These are phyloP conservation scores for Phlebiopsis flavidoalba DNA, from an alignment of 768 basidiomycete genomes.

Conservation along the genomic window DNA sequence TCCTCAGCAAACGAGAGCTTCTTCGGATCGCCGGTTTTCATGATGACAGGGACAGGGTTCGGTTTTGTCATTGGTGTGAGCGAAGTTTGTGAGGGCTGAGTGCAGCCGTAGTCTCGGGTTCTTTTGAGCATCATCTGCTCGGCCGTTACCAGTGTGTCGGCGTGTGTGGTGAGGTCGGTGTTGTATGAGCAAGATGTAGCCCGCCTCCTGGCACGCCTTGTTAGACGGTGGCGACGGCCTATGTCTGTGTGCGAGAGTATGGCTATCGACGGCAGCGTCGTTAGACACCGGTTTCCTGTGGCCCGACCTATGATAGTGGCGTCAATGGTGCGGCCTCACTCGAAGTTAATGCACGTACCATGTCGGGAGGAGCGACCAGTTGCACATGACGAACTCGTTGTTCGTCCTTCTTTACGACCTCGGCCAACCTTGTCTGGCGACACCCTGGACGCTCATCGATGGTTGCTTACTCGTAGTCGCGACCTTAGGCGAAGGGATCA, in stretches of 20 bases:
- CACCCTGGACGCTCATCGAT: constrained; percentile 82
- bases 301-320: constrained; percentile 62
- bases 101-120: constrained; percentile 68
- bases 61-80: too few species aligned
- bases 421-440: constrained; percentile 92
- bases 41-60: constrained; percentile 89
- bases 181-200: constrained; percentile 81
- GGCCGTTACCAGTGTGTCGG: constrained; percentile 95
- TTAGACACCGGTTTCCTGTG: constrained; percentile 91
- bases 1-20: constrained; percentile 50
- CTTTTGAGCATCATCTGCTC: constrained; percentile 98
- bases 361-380: constrained; percentile 96
- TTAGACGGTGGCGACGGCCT: constrained; percentile 85
- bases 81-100: constrained; percentile 94
- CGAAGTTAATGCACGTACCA: constrained; percentile 45
- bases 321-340: neutral
- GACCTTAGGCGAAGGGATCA: constrained; percentile 91
- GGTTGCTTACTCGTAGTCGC: constrained; percentile 94
- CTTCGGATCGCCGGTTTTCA: constrained; percentile 66
- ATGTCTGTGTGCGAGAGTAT: constrained; percentile 86
- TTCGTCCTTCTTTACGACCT: constrained; percentile 61
- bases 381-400: constrained; percentile 96
- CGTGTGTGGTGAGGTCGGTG: too few species aligned
- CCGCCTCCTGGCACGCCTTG: constrained; percentile 77
- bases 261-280: constrained; percentile 86